Base-by-base conservation (phyloP, 2,329 filamentous ascomycete species). In the Aschersonia sp. region DNA sequence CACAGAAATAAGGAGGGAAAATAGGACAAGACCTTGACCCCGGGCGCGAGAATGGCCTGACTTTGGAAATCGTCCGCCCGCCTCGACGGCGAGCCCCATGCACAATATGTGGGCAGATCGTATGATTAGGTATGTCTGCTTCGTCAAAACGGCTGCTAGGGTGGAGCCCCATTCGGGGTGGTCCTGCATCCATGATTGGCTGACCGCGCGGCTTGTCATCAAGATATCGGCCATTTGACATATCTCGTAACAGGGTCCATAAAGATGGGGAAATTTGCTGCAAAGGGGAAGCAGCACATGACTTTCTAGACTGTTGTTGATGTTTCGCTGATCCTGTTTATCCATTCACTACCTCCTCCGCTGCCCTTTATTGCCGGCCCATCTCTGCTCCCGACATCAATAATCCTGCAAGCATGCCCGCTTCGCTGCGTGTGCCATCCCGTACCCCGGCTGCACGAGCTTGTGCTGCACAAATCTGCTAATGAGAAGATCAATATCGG, bases 31-130 rank as follows among this genome's bases (percentile, higher is more conserved):
- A 42, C 9, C 7, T 30, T 29, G 11, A 35, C 29, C 30, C 39
- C 30, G 40, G 11, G 40, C 14, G 40, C 40, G 40, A 42, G 14
- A 53, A 52, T 55, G 53, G 53, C 52, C 46, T 55, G 52, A 55
- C 52, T 50, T 50, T 50, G 42, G 42, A 35, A 32, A 35, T 31
- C 29, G 30, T 45, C 41, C 44, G 39, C 46, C 46, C 50, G 51
- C 47, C 42, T 46, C 42, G 31, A 47, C 46, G 33, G 39, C 44
- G 42, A 49, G 37, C 40, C 49, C 49, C 53, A 52, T 51, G 51
- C 50, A 52, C 50, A 52, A 42, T 32, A 30, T 40, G 43, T 42
- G 46, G 45, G 43, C 43, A 46, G 43, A 51, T 51, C 49, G 41
- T 51, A 51, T 40, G 49, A 51, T 51, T 42, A 43, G 49, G 45